Base-by-base conservation (phyloP, 2,329 filamentous ascomycete species). In the Fusarium annulatum region DNA sequence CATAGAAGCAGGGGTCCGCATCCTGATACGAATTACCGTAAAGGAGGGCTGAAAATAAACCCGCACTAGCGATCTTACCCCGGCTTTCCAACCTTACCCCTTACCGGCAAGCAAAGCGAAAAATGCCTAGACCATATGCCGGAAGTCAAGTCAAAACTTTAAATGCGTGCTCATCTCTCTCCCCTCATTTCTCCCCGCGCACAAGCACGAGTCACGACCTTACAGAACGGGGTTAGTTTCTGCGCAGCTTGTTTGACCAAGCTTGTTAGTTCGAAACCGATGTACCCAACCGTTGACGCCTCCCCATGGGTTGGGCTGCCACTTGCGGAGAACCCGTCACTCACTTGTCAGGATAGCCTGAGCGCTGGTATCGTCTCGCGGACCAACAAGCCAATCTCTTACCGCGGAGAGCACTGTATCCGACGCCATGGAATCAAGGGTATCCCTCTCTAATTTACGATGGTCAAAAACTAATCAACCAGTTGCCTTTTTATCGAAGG, bases 181-280 rank as follows among this genome's bases (percentile, higher is more conserved):
- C 46, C 57, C 58, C 46, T 61, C 58, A 53, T 61, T 61, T 61
- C 58, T 42, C 58, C 28, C n/a, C 46, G 28, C 36, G 28, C 15
- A 9, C 6, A n/a, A 8, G 5, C 28, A 34, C 18, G 46, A 61
- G 58, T 61, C 58, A 53, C 21, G 46, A 23, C 58, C n/a, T 34
- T 7, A 34, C 46, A 26, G 21, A 55, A 41, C 11, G 9, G 51
- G 46, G 4, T 39, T 55, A 61, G 46, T 2, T 10, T 23, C 2
- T 7, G 14, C 15, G 8, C 10, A 21, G 34, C 23, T 51, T 19
- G 57, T 61, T 61, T 61, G 36, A 61, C 48, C 36, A 55, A 42
- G 36, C 34, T 55, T n/a, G 23, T 53, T 61, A 61, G 58, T 41
- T 39, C 36, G 21, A 61, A 33, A 38, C 56, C n/a, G 7, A 14